Conservation (phyloP, 805 yeast species). For the Metschnikowia sp. region DNA sequence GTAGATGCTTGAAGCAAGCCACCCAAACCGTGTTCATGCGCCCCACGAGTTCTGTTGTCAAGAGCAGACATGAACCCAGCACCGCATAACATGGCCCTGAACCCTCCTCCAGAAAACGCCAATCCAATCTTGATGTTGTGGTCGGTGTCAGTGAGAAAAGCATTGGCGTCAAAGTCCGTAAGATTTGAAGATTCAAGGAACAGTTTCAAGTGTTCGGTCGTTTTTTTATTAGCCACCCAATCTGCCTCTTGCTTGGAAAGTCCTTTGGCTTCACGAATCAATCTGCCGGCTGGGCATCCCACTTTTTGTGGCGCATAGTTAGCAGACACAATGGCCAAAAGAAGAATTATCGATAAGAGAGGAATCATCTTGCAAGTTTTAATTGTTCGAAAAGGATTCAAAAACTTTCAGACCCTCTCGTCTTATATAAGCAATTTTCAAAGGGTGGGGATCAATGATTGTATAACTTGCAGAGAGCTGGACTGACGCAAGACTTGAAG, state of each 20-base stretch:
- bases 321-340: not conserved
- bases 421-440: too few relatives aligned
- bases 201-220: not conserved
- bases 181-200: slow-evolving; percentile 8
- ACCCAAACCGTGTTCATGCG: slow-evolving; percentile 9
- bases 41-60: slow-evolving; percentile 8
- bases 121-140: slow-evolving; percentile 5
- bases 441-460: too few relatives aligned
- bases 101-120: slow-evolving; percentile 13
- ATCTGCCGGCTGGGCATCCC: slow-evolving; percentile 6
- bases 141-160: slow-evolving; percentile 1
- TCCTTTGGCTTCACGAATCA: slow-evolving; percentile 7
- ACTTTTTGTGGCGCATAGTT: slow-evolving; percentile 5
- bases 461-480: too few relatives aligned
- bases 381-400: not conserved
- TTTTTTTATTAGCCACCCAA: slow-evolving; percentile 3
- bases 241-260: slow-evolving; percentile 2
- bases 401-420: too few relatives aligned
- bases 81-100: slow-evolving; percentile 11
- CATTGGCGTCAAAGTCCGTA: slow-evolving; percentile 6
- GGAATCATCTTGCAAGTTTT: not conserved
- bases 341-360: not conserved
- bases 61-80: slow-evolving; percentile 10
- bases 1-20: slow-evolving; percentile 11
- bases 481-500: too few relatives aligned